A percentile compares a stretch with the other conserved stretches of the same genome.
These are phyloP conservation scores for Lipomyces lipofer DNA, from an alignment of 805 yeast species.

Conservation along the genomic window DNA sequence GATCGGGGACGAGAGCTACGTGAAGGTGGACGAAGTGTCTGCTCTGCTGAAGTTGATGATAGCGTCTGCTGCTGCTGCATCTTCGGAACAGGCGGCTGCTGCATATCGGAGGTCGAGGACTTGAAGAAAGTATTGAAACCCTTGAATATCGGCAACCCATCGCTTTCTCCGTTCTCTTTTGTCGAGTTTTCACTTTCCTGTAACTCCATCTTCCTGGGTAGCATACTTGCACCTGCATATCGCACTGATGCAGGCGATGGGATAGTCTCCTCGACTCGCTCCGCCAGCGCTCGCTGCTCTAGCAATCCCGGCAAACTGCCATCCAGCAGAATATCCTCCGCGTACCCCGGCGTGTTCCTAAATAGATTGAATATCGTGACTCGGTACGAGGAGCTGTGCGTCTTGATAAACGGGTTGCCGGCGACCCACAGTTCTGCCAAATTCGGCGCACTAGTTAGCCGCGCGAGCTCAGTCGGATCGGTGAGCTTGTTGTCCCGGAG, in stretches of 20 bases:
- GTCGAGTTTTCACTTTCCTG: neutral
- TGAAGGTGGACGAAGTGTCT: too few relatives aligned
- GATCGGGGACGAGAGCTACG: too few relatives aligned
- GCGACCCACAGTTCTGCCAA: constrained; percentile 34
- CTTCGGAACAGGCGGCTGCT: neutral
- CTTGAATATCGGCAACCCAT: constrained; percentile 16
- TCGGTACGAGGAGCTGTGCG: constrained; percentile 29
- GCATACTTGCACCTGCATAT: neutral
- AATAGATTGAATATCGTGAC: constrained; percentile 33
- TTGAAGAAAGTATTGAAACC: constrained; percentile 15
- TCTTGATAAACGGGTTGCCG: constrained; percentile 34
- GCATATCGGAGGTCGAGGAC: neutral
- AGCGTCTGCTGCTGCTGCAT: neutral
- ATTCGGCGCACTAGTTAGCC: constrained; percentile 30
- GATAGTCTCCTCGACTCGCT: constrained; percentile 25
- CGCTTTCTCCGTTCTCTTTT: constrained; percentile 2
- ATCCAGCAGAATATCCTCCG: constrained; percentile 33
- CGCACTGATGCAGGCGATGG: constrained; percentile 16
- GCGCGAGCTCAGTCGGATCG: constrained; percentile 32
- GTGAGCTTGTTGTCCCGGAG: constrained; percentile 33
- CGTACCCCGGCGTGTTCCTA: constrained; percentile 29
- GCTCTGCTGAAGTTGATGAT: neutral
- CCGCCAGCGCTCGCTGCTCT: constrained; percentile 30
- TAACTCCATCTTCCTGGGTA: too few relatives aligned
- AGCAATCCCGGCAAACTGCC: constrained; percentile 35